Evolutionary conservation across 768 basidiomycete genomes (phyloP).

Genomic region (Candolleomyces aberdarensis): DNA sequence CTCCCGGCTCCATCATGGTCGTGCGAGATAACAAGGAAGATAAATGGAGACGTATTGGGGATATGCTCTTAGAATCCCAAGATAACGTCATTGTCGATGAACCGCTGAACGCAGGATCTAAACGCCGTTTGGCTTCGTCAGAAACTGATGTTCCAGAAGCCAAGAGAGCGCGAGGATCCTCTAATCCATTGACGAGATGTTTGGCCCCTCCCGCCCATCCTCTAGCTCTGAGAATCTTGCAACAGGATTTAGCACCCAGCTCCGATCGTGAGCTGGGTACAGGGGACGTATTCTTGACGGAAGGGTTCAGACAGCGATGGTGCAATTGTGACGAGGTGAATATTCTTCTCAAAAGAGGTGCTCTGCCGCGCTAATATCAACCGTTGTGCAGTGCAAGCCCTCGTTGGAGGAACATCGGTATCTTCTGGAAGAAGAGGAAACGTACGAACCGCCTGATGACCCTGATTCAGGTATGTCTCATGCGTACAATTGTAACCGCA

Average conservation of each 20-base stretch:
- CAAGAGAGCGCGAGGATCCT: slow-evolving; percentile 32
- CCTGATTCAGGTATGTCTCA: slow-evolving; percentile 65
- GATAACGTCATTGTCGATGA: slow-evolving; percentile 24
- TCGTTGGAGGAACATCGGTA: slow-evolving; percentile 52
- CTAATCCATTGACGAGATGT: slow-evolving; percentile 33
- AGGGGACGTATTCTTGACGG: slow-evolving; percentile 74
- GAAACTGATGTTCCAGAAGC: slow-evolving; percentile 27
- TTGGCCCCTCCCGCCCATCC: slow-evolving; percentile 51
- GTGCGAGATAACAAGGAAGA: slow-evolving; percentile 43
- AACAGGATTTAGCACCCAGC: slow-evolving; percentile 20
- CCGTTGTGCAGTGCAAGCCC: slow-evolving; percentile 51
- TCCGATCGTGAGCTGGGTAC: slow-evolving; percentile 39
- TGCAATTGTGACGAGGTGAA: slow-evolving; percentile 63
- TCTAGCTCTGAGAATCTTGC: slow-evolving; percentile 44
- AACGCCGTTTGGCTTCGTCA: slow-evolving; percentile 47
- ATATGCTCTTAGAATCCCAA: slow-evolving; percentile 17
- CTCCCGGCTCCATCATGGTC: slow-evolving; percentile 65
- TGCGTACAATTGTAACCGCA: neutral
- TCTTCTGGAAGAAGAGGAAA: slow-evolving; percentile 76
- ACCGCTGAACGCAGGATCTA: slow-evolving; percentile 30
- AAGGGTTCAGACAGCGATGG: slow-evolving; percentile 77
- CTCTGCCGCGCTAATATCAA: neutral
- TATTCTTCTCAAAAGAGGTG: slow-evolving; percentile 2
- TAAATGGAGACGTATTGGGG: slow-evolving; percentile 53
- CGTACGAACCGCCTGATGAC: slow-evolving; percentile 82